Conservation (phyloP, 164 flowering plant genomes). For the Vitis vinifera region ASM3070453v1 NC_081808.1:21286501-21287000, state of each 20-base stretch:
- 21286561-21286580: constrained; percentile 20
- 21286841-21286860: constrained; percentile 39
- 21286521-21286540: constrained; percentile 7
- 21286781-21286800: constrained; percentile 98
- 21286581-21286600: constrained; percentile 22
- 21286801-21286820: constrained; percentile 96
- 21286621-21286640: constrained; percentile 64
- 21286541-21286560: constrained; percentile 54
- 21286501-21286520: constrained; percentile 24
- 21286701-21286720: constrained; percentile 93
- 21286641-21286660: constrained; percentile 86
- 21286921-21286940: constrained; percentile 7
- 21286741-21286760: constrained; percentile 73
- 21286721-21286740: constrained; percentile 85
- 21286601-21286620: constrained; percentile 32
- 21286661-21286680: constrained; percentile 88
- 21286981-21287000: neutral
- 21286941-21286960: neutral
- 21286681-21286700: constrained; percentile 87
- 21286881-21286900: constrained; percentile 23
- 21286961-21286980: too few relatives aligned
- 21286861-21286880: constrained; percentile 11
- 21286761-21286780: constrained; percentile 98
- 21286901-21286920: constrained; percentile 28
- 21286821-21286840: constrained; percentile 89